phyloP scores from a whole-genome alignment of 202 grass and related monocot genomes.

The Bolboschoenoplectus hybrid region DNA sequence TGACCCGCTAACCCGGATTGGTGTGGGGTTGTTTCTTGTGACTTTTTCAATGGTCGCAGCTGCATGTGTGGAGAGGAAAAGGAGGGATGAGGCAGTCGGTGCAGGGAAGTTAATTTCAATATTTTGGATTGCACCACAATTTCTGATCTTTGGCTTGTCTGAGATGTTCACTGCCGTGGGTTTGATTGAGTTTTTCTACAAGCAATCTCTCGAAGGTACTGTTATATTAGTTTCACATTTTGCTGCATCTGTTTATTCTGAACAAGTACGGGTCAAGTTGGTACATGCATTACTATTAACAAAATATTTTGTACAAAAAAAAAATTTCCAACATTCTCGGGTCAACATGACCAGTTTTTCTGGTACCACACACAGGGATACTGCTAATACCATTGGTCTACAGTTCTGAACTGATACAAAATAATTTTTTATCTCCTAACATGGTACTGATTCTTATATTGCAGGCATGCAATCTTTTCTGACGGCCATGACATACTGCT shows the following conservation, averaged over 20 bases:
- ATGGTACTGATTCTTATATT: background rate
- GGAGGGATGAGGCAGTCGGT: slow-evolving; percentile 43
- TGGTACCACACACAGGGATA: background rate
- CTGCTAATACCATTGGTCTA: background rate
- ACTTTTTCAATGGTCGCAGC: slow-evolving; percentile 88
- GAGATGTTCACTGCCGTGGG: slow-evolving; percentile 99
- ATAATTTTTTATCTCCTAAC: background rate
- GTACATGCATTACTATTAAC: background rate
- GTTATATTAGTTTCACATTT: slow-evolving; percentile 26
- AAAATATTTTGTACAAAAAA: background rate
- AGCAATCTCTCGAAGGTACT: slow-evolving; percentile 63
- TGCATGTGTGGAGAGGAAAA: slow-evolving; percentile 62
- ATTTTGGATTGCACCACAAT: slow-evolving; percentile 94
- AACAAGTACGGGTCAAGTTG: background rate
- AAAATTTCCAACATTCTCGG: background rate
- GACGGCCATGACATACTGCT: slow-evolving; percentile 94
- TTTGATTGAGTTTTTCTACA: slow-evolving; percentile 99
- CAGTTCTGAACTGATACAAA: slow-evolving; percentile 8
- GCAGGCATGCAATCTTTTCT: slow-evolving; percentile 83
- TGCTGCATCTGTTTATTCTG: background rate
- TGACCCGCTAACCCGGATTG: slow-evolving; percentile 81
- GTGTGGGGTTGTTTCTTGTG: slow-evolving; percentile 71
- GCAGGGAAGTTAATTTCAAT: slow-evolving; percentile 48
- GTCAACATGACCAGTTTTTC: background rate
- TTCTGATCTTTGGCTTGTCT: slow-evolving; percentile 88